Evolutionary conservation across 2,329 filamentous ascomycete genomes (phyloP).

Genomic region (Clonostachys rhizophaga): DNA sequence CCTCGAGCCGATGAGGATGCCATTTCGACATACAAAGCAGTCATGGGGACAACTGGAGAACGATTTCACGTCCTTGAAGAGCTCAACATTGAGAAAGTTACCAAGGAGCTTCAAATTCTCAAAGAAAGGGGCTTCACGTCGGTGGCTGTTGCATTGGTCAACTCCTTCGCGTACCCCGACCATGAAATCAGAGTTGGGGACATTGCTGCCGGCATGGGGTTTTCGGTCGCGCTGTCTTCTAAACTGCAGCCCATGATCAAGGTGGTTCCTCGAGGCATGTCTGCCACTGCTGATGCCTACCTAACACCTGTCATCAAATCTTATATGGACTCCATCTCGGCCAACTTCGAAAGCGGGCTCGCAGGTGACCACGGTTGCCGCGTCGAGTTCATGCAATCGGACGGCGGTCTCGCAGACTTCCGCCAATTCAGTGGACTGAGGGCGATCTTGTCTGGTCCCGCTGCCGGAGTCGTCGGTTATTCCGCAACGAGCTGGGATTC

Average conservation of each 20-base stretch:
- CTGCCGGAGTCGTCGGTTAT: conserved; percentile 75
- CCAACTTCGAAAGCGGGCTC: background rate
- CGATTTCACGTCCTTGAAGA: background rate
- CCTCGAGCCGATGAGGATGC: conserved; percentile 61
- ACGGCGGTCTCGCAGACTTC: conserved; percentile 6
- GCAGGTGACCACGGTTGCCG: background rate
- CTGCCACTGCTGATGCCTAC: conserved; percentile 35
- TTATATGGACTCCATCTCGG: conserved; percentile 24
- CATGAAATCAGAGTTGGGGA: conserved; percentile 39
- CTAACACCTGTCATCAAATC: conserved; percentile 29
- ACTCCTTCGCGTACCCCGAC: conserved; percentile 66
- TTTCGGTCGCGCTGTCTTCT: conserved; percentile 14
- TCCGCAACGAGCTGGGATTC: conserved; percentile 69
- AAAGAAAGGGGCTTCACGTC: conserved; percentile 58
- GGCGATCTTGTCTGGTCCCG: conserved; percentile 69
- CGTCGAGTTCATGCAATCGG: conserved; percentile 4
- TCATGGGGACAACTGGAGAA: background rate
- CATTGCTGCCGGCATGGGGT: conserved; percentile 32
- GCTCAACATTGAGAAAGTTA: conserved; percentile 34
- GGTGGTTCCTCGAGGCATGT: conserved; percentile 32
- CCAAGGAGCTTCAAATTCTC: conserved; percentile 51
- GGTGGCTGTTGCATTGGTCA: conserved; percentile 67
- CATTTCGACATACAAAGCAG: background rate
- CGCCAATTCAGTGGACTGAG: conserved; percentile 36
- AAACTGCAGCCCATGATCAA: conserved; percentile 32